phyloP scores from a whole-genome alignment of 352 stramenopile genomes.

The Globisporangium takayamanum region DNA sequence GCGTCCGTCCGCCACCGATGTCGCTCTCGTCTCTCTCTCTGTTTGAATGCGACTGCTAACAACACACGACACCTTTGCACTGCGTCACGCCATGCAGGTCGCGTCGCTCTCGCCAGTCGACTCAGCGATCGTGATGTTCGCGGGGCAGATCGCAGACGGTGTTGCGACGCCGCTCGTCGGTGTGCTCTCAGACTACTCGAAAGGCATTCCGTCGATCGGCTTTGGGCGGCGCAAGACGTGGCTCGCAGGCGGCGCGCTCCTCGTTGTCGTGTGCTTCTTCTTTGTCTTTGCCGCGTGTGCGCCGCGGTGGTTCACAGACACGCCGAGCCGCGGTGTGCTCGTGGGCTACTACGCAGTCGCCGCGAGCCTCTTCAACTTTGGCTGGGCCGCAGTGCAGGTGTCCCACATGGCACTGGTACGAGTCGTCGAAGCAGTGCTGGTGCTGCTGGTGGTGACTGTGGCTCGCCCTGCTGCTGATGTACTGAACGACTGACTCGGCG shows the following conservation, averaged over 20 bases:
- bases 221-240: slow-evolving; percentile 75
- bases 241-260: slow-evolving; percentile 54
- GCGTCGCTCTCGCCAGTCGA: slow-evolving; percentile 64
- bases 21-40: neutral
- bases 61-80: neutral
- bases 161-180: slow-evolving; percentile 74
- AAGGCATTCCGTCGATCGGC: slow-evolving; percentile 51
- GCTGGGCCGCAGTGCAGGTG: slow-evolving; percentile 79
- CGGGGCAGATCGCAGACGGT: slow-evolving; percentile 76
- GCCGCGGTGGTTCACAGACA: slow-evolving; percentile 46
- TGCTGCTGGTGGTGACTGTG: neutral
- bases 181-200: slow-evolving; percentile 64
- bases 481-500: neutral
- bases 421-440: neutral
- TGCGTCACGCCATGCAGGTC: slow-evolving; percentile 12
- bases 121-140: slow-evolving; percentile 83
- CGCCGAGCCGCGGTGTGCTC: slow-evolving; percentile 48
- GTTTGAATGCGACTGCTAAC: neutral
- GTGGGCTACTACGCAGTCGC: slow-evolving; percentile 74
- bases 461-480: neutral
- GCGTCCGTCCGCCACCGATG: neutral
- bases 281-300: slow-evolving; percentile 72
- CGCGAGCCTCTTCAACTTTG: slow-evolving; percentile 79
- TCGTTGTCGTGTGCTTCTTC: slow-evolving; percentile 82
- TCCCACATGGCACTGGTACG: slow-evolving; percentile 82